These are phyloP conservation scores for Tilletiopsis washingtonensis DNA, from an alignment of 1,284 basidiomycete species.

Conservation along the genomic window DNA sequence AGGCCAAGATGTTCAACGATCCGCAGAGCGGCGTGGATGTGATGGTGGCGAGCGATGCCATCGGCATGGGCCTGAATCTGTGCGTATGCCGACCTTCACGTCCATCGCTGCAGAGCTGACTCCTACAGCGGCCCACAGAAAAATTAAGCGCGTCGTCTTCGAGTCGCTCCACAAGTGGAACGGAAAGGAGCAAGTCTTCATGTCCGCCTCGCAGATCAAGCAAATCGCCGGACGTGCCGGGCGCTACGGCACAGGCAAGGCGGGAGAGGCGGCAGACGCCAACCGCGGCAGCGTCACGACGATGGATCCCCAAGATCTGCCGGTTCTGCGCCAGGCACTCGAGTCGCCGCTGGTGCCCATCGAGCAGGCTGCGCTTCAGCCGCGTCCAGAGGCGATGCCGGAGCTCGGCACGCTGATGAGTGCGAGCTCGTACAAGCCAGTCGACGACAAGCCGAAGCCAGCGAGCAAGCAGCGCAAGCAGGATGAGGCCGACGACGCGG, in stretches of 20 bases:
- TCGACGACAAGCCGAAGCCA: too few species aligned
- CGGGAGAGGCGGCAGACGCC: slow-evolving; percentile 8
- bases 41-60: slow-evolving; percentile 81
- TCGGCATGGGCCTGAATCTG: slow-evolving; percentile 95
- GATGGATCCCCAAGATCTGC: slow-evolving; percentile 61
- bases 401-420: not conserved
- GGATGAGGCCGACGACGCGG: too few species aligned
- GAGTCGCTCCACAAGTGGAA: slow-evolving; percentile 67
- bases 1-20: slow-evolving; percentile 81
- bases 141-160: slow-evolving; percentile 86
- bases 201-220: slow-evolving; percentile 77
- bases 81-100: too few species aligned
- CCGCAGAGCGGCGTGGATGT: slow-evolving; percentile 65
- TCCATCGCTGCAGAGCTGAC: too few species aligned
- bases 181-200: slow-evolving; percentile 54
- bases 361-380: slow-evolving; percentile 50
- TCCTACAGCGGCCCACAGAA: slow-evolving; percentile 59
- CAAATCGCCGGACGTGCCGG: slow-evolving; percentile 95
- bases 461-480: too few species aligned
- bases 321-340: slow-evolving; percentile 54
- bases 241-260: slow-evolving; percentile 66
- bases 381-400: slow-evolving; percentile 42
- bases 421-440: too few species aligned
- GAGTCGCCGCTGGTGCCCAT: slow-evolving; percentile 51
- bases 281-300: slow-evolving; percentile 60